phyloP scores from a whole-genome alignment of 192 early-diverging fungal species.

The Coemansia biformis region DNA sequence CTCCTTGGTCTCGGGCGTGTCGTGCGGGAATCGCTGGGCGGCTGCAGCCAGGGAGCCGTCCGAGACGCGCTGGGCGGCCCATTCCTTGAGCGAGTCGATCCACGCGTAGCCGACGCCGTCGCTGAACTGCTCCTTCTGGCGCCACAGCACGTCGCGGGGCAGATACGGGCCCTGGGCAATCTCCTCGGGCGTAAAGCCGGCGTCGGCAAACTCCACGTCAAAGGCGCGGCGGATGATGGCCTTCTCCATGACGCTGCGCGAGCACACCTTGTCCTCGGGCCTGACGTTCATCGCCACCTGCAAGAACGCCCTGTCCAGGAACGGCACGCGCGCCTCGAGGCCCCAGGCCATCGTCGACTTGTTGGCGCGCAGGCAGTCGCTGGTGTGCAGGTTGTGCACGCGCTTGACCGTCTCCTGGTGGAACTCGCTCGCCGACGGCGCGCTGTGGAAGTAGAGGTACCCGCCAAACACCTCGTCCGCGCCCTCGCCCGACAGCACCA shows the following conservation, averaged over 20 bases:
- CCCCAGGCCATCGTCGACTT: constrained; percentile 99
- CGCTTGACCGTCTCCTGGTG: constrained; percentile 88
- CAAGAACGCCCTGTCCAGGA: constrained; percentile 90
- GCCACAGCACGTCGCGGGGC: constrained; percentile 86
- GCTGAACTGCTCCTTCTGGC: constrained; percentile 99
- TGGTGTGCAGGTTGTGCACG: constrained; percentile 95
- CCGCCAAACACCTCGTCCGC: constrained; percentile 96
- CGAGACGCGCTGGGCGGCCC: constrained; percentile 61
- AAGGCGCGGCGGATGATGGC: constrained; percentile 93
- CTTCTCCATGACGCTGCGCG: constrained; percentile 84
- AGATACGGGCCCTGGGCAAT: constrained; percentile 67
- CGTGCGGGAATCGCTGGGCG: constrained; percentile 68
- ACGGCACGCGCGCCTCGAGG: constrained; percentile 96
- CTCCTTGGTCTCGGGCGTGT: constrained; percentile 94
- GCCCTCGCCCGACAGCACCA: constrained; percentile 97
- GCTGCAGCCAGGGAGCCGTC: constrained; percentile 72
- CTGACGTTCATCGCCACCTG: constrained; percentile 88
- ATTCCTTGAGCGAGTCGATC: constrained; percentile 93
- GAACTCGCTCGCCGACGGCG: constrained; percentile 73
- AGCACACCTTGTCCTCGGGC: constrained; percentile 76
- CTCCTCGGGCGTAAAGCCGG: constrained; percentile 47
- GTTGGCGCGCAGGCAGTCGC: constrained; percentile 97
- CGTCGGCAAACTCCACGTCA: constrained; percentile 73
- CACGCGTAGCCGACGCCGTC: constrained; percentile 98
- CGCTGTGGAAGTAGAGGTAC: constrained; percentile 96